Percentiles rank a stretch among this genome's conserved stretches.
Conservation (phyloP, 1,284 basidiomycete species). For the Moesziomyces sp. region DNA sequence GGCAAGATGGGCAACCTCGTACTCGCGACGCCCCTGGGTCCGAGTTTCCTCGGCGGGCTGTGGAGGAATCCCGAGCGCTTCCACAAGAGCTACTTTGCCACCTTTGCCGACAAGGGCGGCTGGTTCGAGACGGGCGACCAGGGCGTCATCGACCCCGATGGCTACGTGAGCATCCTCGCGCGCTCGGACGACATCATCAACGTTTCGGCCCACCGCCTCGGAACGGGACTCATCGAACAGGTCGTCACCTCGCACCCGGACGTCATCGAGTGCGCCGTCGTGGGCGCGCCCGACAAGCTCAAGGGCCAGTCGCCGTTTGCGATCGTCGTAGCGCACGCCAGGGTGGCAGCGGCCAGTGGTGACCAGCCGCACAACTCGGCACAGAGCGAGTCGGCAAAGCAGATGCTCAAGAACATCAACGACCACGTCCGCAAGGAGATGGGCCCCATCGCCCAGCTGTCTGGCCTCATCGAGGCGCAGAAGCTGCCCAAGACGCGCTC, state of each 20-base stretch:
- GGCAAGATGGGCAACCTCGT: conserved; percentile 66
- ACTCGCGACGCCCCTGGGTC: conserved; percentile 53
- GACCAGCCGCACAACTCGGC: conserved; percentile 25
- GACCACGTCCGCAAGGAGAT: conserved; percentile 58
- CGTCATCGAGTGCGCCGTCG: conserved; percentile 63
- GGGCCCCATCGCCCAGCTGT: conserved; percentile 59
- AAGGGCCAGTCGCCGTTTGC: conserved; percentile 66
- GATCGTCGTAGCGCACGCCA: conserved; percentile 46
- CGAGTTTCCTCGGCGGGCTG: conserved; percentile 57
- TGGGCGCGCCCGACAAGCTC: conserved; percentile 61
- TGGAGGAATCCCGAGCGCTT: conserved; percentile 61
- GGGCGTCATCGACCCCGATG: conserved; percentile 57
- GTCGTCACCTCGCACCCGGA: conserved; percentile 49
- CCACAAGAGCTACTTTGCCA: conserved; percentile 53
- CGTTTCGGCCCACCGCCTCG: conserved; percentile 61
- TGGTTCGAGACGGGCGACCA: conserved; percentile 66
- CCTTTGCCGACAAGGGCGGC: conserved; percentile 60
- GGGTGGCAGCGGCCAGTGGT: conserved; percentile 26
- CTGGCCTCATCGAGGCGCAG: conserved; percentile 43
- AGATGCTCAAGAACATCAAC: conserved; percentile 59
- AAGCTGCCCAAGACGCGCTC: conserved; percentile 64
- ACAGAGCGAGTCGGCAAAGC: conserved; percentile 22
- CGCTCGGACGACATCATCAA: conserved; percentile 62
- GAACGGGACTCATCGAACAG: conserved; percentile 62
- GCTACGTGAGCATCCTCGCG: conserved; percentile 61